Conservation (phyloP, 148 eudicot species). For the Bassia scoparia region DNA sequence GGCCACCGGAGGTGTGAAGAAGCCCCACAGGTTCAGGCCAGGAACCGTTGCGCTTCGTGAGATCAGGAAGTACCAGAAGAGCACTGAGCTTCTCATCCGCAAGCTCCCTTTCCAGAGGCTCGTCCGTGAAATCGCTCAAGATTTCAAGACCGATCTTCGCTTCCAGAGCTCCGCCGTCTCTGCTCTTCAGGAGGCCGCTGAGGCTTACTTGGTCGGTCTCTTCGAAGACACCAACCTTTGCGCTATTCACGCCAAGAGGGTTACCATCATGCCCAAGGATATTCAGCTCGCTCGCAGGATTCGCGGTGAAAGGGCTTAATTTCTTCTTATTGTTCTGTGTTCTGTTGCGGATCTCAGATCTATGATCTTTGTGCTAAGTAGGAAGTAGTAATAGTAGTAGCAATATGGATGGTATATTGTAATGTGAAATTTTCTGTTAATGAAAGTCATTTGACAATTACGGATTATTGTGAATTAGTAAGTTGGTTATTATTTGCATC, state of each 20-base stretch:
- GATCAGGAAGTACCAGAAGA: conserved; percentile 36
- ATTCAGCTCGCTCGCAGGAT: conserved; percentile 30
- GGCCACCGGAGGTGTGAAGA: conserved; percentile 38
- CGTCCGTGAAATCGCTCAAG: conserved; percentile 35
- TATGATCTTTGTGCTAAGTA: no score
- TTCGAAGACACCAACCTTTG: conserved; percentile 17
- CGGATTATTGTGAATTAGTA: no score
- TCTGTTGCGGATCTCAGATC: no score
- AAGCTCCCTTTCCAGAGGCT: conserved; percentile 36
- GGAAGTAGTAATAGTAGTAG: no score
- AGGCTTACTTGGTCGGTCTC: conserved; percentile 24
- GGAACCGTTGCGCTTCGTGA: conserved; percentile 33
- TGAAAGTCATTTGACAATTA: no score
- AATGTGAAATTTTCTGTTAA: no score
- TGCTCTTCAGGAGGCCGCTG: conserved; percentile 30
- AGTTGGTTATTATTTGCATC: no score
- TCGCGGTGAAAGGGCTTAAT: conserved; percentile 9
- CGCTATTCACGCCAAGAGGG: conserved; percentile 30
- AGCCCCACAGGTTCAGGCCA: conserved; percentile 34
- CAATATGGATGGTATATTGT: no score
- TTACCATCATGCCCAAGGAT: conserved; percentile 33
- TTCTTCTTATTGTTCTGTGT: background rate
- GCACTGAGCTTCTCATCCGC: conserved; percentile 32
- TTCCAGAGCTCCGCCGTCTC: conserved; percentile 36
- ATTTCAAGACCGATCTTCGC: conserved; percentile 34